A percentile compares a stretch with the other conserved stretches of the same genome.
Conservation (phyloP, 225 moss, liverwort and hornwort genomes). For the Lunularia cruciata region DNA sequence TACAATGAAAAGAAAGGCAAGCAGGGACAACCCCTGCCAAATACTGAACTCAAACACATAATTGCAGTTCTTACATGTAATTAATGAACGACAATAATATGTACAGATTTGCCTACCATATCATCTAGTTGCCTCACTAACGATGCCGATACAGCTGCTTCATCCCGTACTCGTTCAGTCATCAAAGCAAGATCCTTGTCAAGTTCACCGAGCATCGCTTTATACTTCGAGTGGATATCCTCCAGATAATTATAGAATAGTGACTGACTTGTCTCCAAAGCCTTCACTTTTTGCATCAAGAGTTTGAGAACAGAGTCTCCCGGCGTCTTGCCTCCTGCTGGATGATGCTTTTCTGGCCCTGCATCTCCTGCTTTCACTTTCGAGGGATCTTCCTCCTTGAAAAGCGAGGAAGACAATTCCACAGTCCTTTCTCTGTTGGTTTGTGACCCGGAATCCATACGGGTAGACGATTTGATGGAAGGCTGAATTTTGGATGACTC, state of each 20-base stretch:
- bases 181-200: conserved; percentile 75
- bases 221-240: conserved; percentile 77
- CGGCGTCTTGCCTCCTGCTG: conserved; percentile 60
- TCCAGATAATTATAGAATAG: conserved; percentile 77
- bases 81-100: too few relatives aligned
- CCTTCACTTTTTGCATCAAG: conserved; percentile 87
- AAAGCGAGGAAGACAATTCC: neutral
- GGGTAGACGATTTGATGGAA: conserved; percentile 28
- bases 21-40: too few relatives aligned
- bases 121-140: conserved; percentile 63
- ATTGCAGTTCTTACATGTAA: too few relatives aligned
- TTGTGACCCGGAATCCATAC: conserved; percentile 35
- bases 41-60: too few relatives aligned
- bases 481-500: conserved; percentile 33
- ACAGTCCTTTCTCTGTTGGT: conserved; percentile 34
- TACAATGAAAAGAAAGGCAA: too few relatives aligned
- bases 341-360: conserved; percentile 60
- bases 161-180: conserved; percentile 56
- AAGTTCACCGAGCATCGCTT: conserved; percentile 73
- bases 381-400: conserved; percentile 47
- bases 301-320: conserved; percentile 94
- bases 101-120: conserved; percentile 42
- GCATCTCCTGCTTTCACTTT: conserved; percentile 46
- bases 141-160: conserved; percentile 59
- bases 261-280: conserved; percentile 77